phyloP scores from a whole-genome alignment of 768 basidiomycete genomes.

The Mycena galopus region DNA sequence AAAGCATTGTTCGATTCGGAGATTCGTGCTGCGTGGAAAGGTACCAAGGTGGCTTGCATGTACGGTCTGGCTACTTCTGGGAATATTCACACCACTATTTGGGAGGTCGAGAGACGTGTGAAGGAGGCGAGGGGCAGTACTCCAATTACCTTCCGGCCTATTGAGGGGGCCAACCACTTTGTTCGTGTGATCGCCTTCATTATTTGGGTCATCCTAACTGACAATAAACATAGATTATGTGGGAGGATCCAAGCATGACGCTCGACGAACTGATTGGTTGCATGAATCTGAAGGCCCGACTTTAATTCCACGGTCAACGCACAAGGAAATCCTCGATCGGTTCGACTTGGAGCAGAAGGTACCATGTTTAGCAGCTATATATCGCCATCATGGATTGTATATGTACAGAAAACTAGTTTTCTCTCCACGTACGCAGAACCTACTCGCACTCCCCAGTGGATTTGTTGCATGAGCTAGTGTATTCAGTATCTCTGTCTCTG shows the following conservation, averaged over 20 bases:
- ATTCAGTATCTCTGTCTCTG: too few relatives aligned
- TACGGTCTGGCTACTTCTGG: not conserved
- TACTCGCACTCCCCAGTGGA: too few relatives aligned
- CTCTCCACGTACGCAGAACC: too few relatives aligned
- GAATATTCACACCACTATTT: not conserved
- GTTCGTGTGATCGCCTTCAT: not conserved
- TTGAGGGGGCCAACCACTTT: conserved; percentile 22
- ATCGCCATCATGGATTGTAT: too few relatives aligned
- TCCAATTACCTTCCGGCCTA: conserved; percentile 2
- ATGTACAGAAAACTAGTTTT: too few relatives aligned
- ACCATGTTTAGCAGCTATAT: too few relatives aligned
- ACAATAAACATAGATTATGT: not conserved
- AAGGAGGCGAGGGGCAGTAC: not conserved
- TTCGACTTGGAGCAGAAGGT: too few relatives aligned
- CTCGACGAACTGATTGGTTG: not conserved
- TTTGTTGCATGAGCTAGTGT: too few relatives aligned
- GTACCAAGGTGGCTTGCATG: not conserved
- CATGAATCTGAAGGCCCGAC: not conserved
- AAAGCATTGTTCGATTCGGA: conserved; percentile 8
- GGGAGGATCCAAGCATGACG: not conserved
- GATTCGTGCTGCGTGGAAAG: not conserved
- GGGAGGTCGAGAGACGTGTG: conserved; percentile 10
- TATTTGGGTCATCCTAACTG: not conserved
- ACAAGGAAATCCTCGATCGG: too few relatives aligned
- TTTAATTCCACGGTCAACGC: too few relatives aligned